phyloP scores from a whole-genome alignment of 2,329 filamentous ascomycete genomes.

The Cordyceps tenuipes region DNA sequence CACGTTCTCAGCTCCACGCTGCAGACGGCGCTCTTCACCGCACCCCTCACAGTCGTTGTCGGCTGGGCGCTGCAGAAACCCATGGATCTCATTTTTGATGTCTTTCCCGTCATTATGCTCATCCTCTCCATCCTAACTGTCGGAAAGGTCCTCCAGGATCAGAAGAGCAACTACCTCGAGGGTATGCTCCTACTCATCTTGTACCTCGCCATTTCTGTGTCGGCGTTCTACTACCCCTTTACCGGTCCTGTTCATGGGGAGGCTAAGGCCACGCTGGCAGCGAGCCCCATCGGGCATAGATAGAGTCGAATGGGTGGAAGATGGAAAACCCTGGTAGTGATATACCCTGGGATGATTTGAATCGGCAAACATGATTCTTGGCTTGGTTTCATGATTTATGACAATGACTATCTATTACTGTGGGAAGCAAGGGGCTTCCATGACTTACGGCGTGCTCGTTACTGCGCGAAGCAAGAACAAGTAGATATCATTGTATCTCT shows the following conservation, averaged over 20 bases:
- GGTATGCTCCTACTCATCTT: conserved; percentile 69
- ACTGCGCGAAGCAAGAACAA: too few relatives aligned
- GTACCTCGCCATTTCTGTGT: conserved; percentile 52
- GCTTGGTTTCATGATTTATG: too few relatives aligned
- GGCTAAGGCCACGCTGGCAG: conserved; percentile 1
- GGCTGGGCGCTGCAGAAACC: conserved; percentile 60
- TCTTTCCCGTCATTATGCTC: conserved; percentile 76
- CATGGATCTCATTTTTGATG: conserved; percentile 77
- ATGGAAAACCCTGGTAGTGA: not conserved
- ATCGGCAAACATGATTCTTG: too few relatives aligned
- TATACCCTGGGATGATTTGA: not conserved
- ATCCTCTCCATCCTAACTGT: conserved; percentile 80
- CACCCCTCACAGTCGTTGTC: conserved; percentile 72
- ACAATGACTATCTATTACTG: too few relatives aligned
- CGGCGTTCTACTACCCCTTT: conserved; percentile 47
- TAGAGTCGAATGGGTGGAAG: too few relatives aligned
- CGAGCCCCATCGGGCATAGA: not conserved
- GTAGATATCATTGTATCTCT: too few relatives aligned
- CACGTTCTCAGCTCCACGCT: conserved; percentile 82
- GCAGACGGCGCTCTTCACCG: conserved; percentile 84
- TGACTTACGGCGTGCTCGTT: too few relatives aligned
- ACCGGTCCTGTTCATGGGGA: not conserved
- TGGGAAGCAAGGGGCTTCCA: too few relatives aligned
- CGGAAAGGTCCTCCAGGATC: conserved; percentile 78
- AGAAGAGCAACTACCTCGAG: conserved; percentile 86